These are phyloP conservation scores for Pseudocercospora cruenta DNA, from an alignment of 2,329 filamentous ascomycete species.

Conservation along the genomic window DNA sequence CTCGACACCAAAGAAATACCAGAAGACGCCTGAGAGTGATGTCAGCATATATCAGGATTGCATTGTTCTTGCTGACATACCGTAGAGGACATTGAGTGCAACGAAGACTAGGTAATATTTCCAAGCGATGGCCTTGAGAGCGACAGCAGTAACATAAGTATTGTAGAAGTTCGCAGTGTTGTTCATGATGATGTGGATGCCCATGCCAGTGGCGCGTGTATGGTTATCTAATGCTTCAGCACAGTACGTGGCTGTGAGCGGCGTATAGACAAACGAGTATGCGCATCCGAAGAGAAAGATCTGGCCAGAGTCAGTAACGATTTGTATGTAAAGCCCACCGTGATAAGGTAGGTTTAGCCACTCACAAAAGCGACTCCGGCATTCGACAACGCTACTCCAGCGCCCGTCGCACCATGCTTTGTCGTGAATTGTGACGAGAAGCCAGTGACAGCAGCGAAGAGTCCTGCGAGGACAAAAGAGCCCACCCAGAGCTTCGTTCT, in stretches of 20 bases:
- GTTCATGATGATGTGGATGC: conserved; percentile 16
- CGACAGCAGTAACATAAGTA: conserved; percentile 14
- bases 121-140: conserved; percentile 13
- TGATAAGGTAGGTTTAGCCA: background rate
- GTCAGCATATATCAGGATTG: background rate
- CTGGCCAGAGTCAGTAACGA: background rate
- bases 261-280: conserved; percentile 15
- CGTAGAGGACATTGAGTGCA: conserved; percentile 8
- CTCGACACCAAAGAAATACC: conserved; percentile 41
- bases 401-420: conserved; percentile 6
- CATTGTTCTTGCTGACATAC: background rate
- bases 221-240: conserved; percentile 15
- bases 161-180: conserved; percentile 19
- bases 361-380: conserved; percentile 18
- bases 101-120: conserved; percentile 17
- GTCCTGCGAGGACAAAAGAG: conserved; percentile 11
- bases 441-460: conserved; percentile 15
- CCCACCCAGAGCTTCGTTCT: conserved; percentile 16
- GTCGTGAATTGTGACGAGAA: conserved; percentile 16
- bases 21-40: background rate
- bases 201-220: conserved; percentile 14
- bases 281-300: conserved; percentile 15
- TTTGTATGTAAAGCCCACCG: background rate
- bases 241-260: conserved; percentile 14
- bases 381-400: conserved; percentile 13